A percentile compares a stretch with the other conserved stretches of the same genome.
These are phyloP conservation scores for Periglandula ipomoeae DNA, from an alignment of 2,329 filamentous ascomycete genomes.

Conservation along the genomic window DNA sequence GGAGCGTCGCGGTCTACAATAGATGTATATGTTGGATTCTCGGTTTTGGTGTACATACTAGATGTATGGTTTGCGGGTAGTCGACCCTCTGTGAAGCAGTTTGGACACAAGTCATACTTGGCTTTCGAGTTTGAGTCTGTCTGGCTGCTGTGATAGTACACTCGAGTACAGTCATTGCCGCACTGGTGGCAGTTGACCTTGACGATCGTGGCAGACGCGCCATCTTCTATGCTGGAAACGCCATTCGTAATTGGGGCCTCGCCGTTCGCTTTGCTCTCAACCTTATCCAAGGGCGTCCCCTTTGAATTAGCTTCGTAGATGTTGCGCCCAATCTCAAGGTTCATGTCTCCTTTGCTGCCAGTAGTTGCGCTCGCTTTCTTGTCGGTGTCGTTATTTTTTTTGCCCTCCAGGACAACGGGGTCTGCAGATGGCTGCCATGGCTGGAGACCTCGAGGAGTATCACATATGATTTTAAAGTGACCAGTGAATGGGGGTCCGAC, in stretches of 20 bases:
- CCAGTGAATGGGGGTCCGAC: constrained; percentile 95
- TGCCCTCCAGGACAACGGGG: constrained; percentile 54
- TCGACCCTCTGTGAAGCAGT: constrained; percentile 77
- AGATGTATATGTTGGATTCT: constrained; percentile 74
- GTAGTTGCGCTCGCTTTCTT: constrained; percentile 56
- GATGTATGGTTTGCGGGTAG: constrained; percentile 72
- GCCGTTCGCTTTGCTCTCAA: constrained; percentile 65
- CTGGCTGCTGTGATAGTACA: constrained; percentile 51
- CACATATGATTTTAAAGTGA: constrained; percentile 91
- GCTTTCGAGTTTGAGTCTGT: constrained; percentile 52
- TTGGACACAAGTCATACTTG: constrained; percentile 84
- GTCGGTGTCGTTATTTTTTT: constrained; percentile 61
- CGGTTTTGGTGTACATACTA: constrained; percentile 78
- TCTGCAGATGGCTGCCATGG: constrained; percentile 88
- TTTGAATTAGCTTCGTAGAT: constrained; percentile 91
- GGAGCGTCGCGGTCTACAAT: constrained; percentile 76
- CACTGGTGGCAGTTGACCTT: constrained; percentile 83
- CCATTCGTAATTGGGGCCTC: constrained; percentile 63
- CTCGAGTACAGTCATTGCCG: constrained; percentile 72
- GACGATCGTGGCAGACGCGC: constrained; percentile 56
- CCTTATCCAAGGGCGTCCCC: constrained; percentile 58
- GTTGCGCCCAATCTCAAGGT: constrained; percentile 87
- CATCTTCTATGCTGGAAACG: constrained; percentile 45
- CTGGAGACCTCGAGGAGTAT: constrained; percentile 89
- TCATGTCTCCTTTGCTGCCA: constrained; percentile 68